Evolutionary conservation across 1,284 basidiomycete species (phyloP), one percentile per base, ranked within the genome.

Genomic region (Tylopilus sp.): DNA sequence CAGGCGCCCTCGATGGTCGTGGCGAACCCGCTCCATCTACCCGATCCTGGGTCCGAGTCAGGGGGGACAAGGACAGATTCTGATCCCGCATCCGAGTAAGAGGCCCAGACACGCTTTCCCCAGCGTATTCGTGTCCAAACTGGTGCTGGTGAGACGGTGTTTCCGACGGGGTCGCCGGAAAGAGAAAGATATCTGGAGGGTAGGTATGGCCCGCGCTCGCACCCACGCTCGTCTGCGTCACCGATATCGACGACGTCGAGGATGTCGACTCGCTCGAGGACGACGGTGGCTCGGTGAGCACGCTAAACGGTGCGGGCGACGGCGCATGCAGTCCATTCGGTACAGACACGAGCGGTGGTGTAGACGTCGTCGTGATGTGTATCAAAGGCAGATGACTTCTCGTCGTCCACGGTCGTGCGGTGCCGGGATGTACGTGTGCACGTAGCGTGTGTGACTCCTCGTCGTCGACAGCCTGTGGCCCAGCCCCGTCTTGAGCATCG

Each of bases 241-340:
- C 39, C 1, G 63, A 24, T 20, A 48, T 29, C 1, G 64, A 55
- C 5, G 57, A 50, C 2, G 54, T 43, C 41, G 68, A 57, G 8
- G 64, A 61, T 1, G 20, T 7, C 1, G 65, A 57, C 39, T 51
- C 58, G 47, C 52, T 56, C 46, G 57, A 51, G 13, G 67, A 61
- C 47, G 66, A 56, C 4, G 65, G 46, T 19, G 66, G 48, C 36
- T 61, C 67, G 0, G 67, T 67, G 43, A 65, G 62, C 50, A 70
- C 66, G 28, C 64, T 64, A 61, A 69, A 68, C 26, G 64, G 63
- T 3, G 65, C 54, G 8, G 64, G 55, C n/a, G 68, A 62, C 20
- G 40, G 41, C 13, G 41, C 56, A 17, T 57, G 52, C 1, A 44
- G 36, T 20, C 29, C 52, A 25, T 15, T 49, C 17, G 31, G 32